A percentile compares a stretch with the other conserved stretches of the same genome.
Evolutionary conservation across 1,284 basidiomycete species (phyloP).

Genomic region (Fomes fomentarius): DNA sequence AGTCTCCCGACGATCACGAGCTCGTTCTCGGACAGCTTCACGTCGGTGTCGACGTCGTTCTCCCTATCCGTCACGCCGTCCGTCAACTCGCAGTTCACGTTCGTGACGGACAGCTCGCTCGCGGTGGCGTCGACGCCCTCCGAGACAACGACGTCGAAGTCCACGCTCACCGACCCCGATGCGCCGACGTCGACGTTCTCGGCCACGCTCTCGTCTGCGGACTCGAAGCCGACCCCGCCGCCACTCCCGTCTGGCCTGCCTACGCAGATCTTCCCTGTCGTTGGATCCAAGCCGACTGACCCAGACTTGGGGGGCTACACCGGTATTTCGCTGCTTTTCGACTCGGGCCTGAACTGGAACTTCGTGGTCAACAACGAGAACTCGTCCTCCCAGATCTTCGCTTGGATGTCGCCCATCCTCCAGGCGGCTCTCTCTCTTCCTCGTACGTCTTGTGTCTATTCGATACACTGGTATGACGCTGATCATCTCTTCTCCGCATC

Average conservation of each 20-base stretch:
- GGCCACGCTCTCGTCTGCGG: slow-evolving; percentile 25
- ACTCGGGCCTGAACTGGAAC: slow-evolving; percentile 57
- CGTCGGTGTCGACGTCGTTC: slow-evolving; percentile 21
- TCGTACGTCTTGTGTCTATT: slow-evolving; percentile 36
- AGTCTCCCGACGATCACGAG: slow-evolving; percentile 17
- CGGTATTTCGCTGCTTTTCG: slow-evolving; percentile 63
- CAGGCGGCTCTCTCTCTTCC: slow-evolving; percentile 48
- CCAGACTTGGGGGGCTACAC: slow-evolving; percentile 42
- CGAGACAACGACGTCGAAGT: slow-evolving; percentile 24
- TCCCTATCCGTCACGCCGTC: slow-evolving; percentile 25
- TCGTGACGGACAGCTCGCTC: slow-evolving; percentile 27
- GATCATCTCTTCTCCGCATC: no score
- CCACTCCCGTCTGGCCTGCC: slow-evolving; percentile 64
- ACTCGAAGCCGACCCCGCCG: slow-evolving; percentile 38
- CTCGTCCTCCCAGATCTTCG: slow-evolving; percentile 66
- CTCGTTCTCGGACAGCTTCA: slow-evolving; percentile 2
- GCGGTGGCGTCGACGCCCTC: slow-evolving; percentile 21
- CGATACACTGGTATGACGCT: background rate
- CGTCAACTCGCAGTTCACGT: slow-evolving; percentile 25
- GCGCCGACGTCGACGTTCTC: slow-evolving; percentile 47
- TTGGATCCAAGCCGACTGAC: slow-evolving; percentile 24
- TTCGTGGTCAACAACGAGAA: slow-evolving; percentile 56
- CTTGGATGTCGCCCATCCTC: slow-evolving; percentile 56
- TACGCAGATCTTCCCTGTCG: slow-evolving; percentile 56
- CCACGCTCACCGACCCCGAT: slow-evolving; percentile 52